Evolutionary conservation across 2,329 filamentous ascomycete genomes (phyloP), one percentile per base, ranked within the genome.

Genomic region (Pseudohalonectria lignicola): DNA sequence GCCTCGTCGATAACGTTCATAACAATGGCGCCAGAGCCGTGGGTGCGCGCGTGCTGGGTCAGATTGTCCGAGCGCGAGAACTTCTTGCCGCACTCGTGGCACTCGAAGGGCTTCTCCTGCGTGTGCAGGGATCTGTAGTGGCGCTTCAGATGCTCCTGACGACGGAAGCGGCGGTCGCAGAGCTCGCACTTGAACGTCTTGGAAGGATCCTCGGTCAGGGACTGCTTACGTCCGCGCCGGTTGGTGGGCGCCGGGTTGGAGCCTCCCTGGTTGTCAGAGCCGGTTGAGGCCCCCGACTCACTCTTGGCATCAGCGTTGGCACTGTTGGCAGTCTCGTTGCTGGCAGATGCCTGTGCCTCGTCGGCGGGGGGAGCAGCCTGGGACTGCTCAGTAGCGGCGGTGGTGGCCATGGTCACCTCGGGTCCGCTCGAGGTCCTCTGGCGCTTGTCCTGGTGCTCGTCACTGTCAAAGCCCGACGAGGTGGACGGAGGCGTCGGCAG

Each of bases 111-210:
- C 79, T 96, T 98, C 59, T 96, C 92, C 56, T 94, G 82, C 1
- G 92, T 98, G 71, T 98, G 92, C 34, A 98, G 86, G 41, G 92
- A 96, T 50, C 92, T 82, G 71, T 94, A 94, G 70, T 98, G 92
- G 45, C 92, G 85, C 79, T 98, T 98, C 43, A 98, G 77, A 56
- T 98, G 92, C 63, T 98, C 92, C 64, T 98, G 92, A 45, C 92
- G 86, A 45, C 92, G 84, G 82, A 98, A 98, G 44, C 92, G 86
- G 47, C 92, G 87, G 53, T 86, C 90, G 79, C 92, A 98, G 17
- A 95, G 75, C 40, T 88, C 87, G 67, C 92, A 98, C 43, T 94
- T 86, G 47, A 96, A 98, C 1, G 88, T 95, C 79, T 98, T 98
- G 53, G 86, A 93, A 2, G 92, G 92, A 53, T 98, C 92, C 55